phyloP scores from a whole-genome alignment of 192 early-diverging fungal species.

The Rhizophagus clarus region DNA sequence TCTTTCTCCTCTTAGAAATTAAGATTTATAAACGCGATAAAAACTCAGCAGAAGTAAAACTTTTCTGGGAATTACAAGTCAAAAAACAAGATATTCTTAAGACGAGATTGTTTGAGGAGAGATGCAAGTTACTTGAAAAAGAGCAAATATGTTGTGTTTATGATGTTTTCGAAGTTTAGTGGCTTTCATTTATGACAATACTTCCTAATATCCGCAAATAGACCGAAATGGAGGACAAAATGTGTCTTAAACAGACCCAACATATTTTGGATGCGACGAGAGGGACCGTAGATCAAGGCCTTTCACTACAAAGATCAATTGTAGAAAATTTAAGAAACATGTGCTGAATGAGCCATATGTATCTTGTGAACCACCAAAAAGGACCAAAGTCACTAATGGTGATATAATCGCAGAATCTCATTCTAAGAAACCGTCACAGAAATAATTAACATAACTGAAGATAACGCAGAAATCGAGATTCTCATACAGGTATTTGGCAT shows the following conservation, averaged over 20 bases:
- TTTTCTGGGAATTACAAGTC: slow-evolving; percentile 23
- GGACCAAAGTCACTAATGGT: slow-evolving; percentile 17
- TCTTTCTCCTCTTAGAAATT: slow-evolving; percentile 21
- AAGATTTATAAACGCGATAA: slow-evolving; percentile 23
- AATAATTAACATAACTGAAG: slow-evolving; percentile 22
- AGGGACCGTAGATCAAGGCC: slow-evolving; percentile 21
- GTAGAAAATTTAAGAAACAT: slow-evolving; percentile 23
- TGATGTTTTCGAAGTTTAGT: too few relatives aligned
- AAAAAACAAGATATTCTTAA: slow-evolving; percentile 25
- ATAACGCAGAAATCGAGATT: slow-evolving; percentile 23
- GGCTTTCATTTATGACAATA: slow-evolving; percentile 23
- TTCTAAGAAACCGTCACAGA: slow-evolving; percentile 21
- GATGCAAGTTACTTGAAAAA: slow-evolving; percentile 21
- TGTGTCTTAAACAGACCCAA: slow-evolving; percentile 21
- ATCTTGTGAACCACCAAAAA: slow-evolving; percentile 21
- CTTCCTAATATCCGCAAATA: slow-evolving; percentile 22
- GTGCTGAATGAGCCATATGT: slow-evolving; percentile 11
- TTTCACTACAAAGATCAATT: slow-evolving; percentile 23
- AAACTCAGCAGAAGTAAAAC: slow-evolving; percentile 25
- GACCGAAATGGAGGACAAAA: slow-evolving; percentile 19
- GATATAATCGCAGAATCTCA: slow-evolving; percentile 23
- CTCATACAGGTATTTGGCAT: slow-evolving; percentile 31
- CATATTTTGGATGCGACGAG: slow-evolving; percentile 20
- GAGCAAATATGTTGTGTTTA: slow-evolving; percentile 20
- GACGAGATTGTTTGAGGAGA: slow-evolving; percentile 11